Evolutionary conservation across 257 asterid genomes (phyloP).

Genomic region (Cinchona pubescens): DNA sequence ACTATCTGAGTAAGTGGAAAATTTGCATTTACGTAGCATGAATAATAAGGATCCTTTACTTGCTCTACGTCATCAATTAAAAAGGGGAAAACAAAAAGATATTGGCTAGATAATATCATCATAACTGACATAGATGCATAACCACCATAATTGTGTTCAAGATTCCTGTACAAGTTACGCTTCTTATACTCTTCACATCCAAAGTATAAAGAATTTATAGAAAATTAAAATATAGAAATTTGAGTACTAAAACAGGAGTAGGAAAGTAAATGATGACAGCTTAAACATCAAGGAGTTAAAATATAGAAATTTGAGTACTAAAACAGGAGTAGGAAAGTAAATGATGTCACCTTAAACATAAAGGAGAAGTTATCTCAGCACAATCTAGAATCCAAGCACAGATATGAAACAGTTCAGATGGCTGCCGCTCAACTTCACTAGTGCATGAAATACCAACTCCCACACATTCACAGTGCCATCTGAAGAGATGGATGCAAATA

Average conservation of each 20-base stretch:
- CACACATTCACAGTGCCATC: constrained; percentile 78
- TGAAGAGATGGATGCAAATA: constrained; percentile 88
- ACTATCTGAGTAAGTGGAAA: neutral
- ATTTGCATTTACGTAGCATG: neutral
- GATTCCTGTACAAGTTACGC: neutral
- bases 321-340: neutral
- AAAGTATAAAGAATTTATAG: neutral
- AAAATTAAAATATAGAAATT: neutral
- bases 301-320: neutral
- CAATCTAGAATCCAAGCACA: constrained; percentile 7
- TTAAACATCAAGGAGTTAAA: neutral
- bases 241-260: neutral
- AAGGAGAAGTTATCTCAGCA: neutral
- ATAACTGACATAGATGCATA: no score
- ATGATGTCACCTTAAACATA: neutral
- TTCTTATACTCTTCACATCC: neutral
- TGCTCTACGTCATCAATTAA: neutral
- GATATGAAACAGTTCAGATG: constrained; percentile 4
- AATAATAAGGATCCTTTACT: neutral
- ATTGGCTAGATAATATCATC: neutral
- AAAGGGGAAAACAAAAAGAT: neutral
- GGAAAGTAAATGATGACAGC: constrained; percentile 3
- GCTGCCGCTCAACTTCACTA: constrained; percentile 52
- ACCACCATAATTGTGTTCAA: neutral
- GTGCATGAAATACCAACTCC: constrained; percentile 55